These are phyloP conservation scores for Fusarium sp. DNA, from an alignment of 2,329 filamentous ascomycete genomes.

Conservation along the genomic window DNA sequence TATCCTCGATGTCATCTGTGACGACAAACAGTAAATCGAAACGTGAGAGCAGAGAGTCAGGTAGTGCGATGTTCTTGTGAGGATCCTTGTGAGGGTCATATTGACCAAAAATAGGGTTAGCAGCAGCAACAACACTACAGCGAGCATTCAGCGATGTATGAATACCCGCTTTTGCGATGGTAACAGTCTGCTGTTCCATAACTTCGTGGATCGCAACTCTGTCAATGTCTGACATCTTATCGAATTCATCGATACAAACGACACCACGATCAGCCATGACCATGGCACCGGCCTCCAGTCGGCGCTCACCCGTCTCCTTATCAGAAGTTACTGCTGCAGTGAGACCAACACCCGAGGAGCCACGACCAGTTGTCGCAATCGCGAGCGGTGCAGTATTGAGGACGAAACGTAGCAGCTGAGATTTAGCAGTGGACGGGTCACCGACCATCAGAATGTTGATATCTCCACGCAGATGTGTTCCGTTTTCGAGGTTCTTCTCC, in stretches of 20 bases:
- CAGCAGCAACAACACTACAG: conserved; percentile 95
- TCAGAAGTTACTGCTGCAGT: conserved; percentile 96
- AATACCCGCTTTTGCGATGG: conserved; percentile 97
- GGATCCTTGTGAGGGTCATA: conserved; percentile 99
- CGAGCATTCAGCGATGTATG: conserved; percentile 97
- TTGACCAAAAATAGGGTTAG: conserved; percentile 97
- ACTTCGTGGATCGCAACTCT: conserved; percentile 99
- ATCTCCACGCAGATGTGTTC: conserved; percentile 96
- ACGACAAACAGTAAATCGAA: conserved; percentile 98
- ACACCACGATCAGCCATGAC: conserved; percentile 96
- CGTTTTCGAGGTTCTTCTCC: conserved; percentile 98
- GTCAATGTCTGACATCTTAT: conserved; percentile 99
- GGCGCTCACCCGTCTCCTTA: conserved; percentile 95
- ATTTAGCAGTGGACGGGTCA: conserved; percentile 98
- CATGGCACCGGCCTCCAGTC: conserved; percentile 98
- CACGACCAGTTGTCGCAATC: conserved; percentile 95
- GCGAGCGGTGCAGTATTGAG: conserved; percentile 96
- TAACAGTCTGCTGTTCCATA: conserved; percentile 99
- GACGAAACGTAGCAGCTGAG: conserved; percentile 96
- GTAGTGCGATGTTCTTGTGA: conserved; percentile 97
- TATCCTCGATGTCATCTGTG: conserved; percentile 97
- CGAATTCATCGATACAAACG: conserved; percentile 98
- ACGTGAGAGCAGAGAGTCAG: conserved; percentile 95
- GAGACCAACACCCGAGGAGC: conserved; percentile 96
- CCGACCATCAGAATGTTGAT: conserved; percentile 99